phyloP scores from a whole-genome alignment of 345 rosid species.

The Schrenkiella parvula region DNA sequence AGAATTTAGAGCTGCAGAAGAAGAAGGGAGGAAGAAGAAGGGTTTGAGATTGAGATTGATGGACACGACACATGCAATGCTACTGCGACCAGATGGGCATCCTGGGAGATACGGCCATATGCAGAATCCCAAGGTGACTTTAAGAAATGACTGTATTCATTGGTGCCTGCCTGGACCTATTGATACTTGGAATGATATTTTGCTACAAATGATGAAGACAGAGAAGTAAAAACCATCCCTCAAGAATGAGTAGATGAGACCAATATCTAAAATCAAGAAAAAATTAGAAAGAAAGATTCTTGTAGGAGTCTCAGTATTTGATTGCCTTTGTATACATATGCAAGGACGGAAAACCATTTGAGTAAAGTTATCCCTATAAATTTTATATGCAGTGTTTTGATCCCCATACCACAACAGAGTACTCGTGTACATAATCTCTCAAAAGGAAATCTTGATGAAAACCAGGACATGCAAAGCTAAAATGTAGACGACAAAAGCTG shows the following conservation, averaged over 20 bases:
- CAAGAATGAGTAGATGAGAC: neutral
- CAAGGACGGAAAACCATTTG: neutral
- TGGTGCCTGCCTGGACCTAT: constrained; percentile 91
- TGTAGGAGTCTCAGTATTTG: constrained; percentile 15
- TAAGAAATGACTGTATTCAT: constrained; percentile 62
- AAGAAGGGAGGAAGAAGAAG: constrained; percentile 45
- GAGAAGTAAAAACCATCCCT: constrained; percentile 16
- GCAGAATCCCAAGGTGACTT: constrained; percentile 33
- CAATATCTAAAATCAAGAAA: neutral
- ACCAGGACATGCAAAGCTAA: constrained; percentile 69
- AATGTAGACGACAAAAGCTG: constrained; percentile 82
- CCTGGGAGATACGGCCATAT: constrained; percentile 64
- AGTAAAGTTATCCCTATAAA: constrained; percentile 11
- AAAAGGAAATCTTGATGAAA: constrained; percentile 88
- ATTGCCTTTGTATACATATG: constrained; percentile 1
- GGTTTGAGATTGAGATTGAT: constrained; percentile 53
- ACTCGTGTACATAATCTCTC: constrained; percentile 33
- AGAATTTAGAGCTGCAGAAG: constrained; percentile 54
- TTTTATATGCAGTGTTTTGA: constrained; percentile 16
- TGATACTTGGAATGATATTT: constrained; percentile 68
- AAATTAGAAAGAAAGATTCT: constrained; percentile 4
- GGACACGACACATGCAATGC: constrained; percentile 57
- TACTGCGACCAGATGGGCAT: constrained; percentile 76
- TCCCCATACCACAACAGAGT: constrained; percentile 14
- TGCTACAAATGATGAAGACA: constrained; percentile 50